Evolutionary conservation across 139 green algal species (phyloP).

Genomic region (Chlorella sp.): DNA sequence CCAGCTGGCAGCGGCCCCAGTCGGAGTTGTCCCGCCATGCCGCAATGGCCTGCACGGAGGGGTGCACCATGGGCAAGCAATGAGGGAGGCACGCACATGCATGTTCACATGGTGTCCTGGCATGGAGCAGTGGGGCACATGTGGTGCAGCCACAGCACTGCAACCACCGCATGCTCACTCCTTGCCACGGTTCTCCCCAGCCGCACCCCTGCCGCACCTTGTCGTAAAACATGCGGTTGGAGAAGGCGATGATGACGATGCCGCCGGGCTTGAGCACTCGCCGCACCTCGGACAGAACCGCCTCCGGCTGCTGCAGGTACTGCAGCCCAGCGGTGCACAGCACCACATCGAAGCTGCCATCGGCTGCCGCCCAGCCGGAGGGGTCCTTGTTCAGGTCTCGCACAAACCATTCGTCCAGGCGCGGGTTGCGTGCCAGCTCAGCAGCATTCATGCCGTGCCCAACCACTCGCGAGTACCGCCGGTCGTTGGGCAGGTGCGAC

Average conservation of each 20-base stretch:
- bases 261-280: slow-evolving; percentile 90
- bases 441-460: slow-evolving; percentile 91
- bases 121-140: neutral
- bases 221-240: slow-evolving; percentile 86
- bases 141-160: too few relatives aligned
- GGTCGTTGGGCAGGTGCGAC: slow-evolving; percentile 80
- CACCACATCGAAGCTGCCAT: slow-evolving; percentile 83
- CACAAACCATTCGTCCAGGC: slow-evolving; percentile 82
- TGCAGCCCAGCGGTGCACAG: slow-evolving; percentile 70
- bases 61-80: neutral
- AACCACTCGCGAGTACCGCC: slow-evolving; percentile 73
- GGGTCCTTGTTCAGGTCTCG: slow-evolving; percentile 82
- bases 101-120: too few relatives aligned
- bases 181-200: neutral
- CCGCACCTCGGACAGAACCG: slow-evolving; percentile 89
- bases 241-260: slow-evolving; percentile 86
- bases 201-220: slow-evolving; percentile 64
- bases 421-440: slow-evolving; percentile 81
- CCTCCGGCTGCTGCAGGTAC: slow-evolving; percentile 89
- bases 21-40: slow-evolving; percentile 81
- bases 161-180: too few relatives aligned
- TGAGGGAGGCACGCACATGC: too few relatives aligned
- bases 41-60: slow-evolving; percentile 63
- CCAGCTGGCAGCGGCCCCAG: slow-evolving; percentile 72
- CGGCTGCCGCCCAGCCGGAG: slow-evolving; percentile 64